Conservation (phyloP, 1,284 basidiomycete genomes). For the Porogramme epimiltina region DNA sequence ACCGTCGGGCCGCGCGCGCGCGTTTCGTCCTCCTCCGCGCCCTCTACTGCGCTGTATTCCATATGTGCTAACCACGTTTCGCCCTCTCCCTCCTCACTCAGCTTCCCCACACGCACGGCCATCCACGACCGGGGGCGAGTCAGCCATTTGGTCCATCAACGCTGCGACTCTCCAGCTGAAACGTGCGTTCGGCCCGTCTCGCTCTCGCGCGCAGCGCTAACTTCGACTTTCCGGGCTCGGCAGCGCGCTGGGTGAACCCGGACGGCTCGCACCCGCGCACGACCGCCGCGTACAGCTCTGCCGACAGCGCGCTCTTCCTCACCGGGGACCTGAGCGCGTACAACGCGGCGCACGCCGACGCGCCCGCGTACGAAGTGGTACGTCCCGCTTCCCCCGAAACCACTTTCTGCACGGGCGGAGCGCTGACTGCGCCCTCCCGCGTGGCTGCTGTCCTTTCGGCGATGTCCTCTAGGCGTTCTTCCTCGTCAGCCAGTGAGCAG, state of each 20-base stretch:
- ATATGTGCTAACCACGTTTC: no score
- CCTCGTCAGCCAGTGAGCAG: slow-evolving; percentile 12
- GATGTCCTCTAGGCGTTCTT: slow-evolving; percentile 9
- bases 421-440: slow-evolving; percentile 1
- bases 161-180: slow-evolving; percentile 17
- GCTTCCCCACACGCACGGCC: slow-evolving; percentile 18
- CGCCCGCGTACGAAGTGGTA: slow-evolving; percentile 15
- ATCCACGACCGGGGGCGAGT: slow-evolving; percentile 16
- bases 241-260: slow-evolving; percentile 28
- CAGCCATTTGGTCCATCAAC: slow-evolving; percentile 28
- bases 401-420: not conserved
- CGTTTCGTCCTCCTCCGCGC: no score
- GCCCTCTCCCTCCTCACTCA: not conserved
- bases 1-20: no score
- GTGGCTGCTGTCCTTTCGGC: no score
- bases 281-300: slow-evolving; percentile 17
- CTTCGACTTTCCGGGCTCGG: not conserved
- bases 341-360: slow-evolving; percentile 16
- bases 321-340: slow-evolving; percentile 20
- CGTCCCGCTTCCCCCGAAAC: not conserved
- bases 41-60: no score
- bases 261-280: slow-evolving; percentile 21
- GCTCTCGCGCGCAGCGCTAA: not conserved
- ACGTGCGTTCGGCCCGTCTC: slow-evolving; percentile 16
- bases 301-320: slow-evolving; percentile 19